Base-by-base conservation (phyloP, 306 rosid genomes). In the Lagenaria siceraria region DNA sequence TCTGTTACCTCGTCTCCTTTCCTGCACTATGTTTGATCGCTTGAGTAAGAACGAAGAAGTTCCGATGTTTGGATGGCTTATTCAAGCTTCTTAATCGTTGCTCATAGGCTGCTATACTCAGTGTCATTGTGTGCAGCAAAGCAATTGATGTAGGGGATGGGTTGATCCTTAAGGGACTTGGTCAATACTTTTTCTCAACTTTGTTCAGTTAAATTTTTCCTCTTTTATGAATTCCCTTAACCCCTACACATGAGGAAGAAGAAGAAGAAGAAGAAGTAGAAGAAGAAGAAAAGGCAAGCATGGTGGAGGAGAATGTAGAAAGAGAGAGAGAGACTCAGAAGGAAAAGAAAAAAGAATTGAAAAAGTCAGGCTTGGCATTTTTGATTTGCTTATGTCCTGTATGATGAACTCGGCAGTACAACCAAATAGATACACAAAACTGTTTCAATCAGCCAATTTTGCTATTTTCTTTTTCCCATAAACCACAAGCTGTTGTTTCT, bases 231-330 rank as follows among this genome's bases (percentile, higher is more conserved):
- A 72, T 72, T 48, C 36, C 15, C 9, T 27, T 14, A 25, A 72
- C 17, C 25, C 17, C 25, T 15, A 72, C 43, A 25, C 60, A 49
- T 72, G 60, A 72, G 42, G 77, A 33, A 12, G 25, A 80, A 33
- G 60, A 72, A 13, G 43, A 33, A n/a, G 25, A 38, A 31, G 42
- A 80, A 42, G 19, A 48, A 48, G 53, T 10, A 19, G 24, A 40
- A 74, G 56, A 80, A 55, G 48, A 61, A 82, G 38, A 7, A 49
- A 1, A 82, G 55, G 43, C 51, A 48, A 24, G 21, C 15, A 71
- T 74, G 48, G 61, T 75, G 65, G 49, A 74, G 64, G 62, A 75
- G 78, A 72, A 49, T 54, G 78, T n/a, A 54, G 51, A 54, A 4
- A 29, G 51, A 49, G 6, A 49, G n/a, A 40, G 40, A 51, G 48